phyloP scores from a whole-genome alignment of 306 rosid species.

The Fragaria iinumae region DNA sequence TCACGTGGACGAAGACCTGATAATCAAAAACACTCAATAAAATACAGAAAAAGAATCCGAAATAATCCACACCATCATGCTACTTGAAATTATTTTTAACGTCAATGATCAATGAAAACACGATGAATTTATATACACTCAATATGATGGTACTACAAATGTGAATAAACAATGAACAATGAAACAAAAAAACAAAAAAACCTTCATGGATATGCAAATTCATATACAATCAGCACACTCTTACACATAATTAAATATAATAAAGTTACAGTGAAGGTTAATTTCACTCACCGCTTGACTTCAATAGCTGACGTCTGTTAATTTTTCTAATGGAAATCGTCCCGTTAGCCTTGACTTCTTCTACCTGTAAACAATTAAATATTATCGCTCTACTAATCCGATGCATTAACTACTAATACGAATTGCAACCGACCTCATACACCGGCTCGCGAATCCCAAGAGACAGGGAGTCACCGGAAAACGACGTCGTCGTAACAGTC shows the following conservation, averaged over 20 bases:
- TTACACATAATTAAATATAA: background rate
- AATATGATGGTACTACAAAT: too few relatives aligned
- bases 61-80: background rate
- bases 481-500: constrained; percentile 39
- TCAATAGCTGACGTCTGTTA: constrained; percentile 84
- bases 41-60: constrained; percentile 3
- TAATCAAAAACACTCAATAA: constrained; percentile 18
- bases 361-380: constrained; percentile 49
- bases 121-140: too few relatives aligned
- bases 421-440: constrained; percentile 57
- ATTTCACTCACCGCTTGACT: constrained; percentile 74
- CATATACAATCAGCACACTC: background rate
- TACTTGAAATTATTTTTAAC: background rate
- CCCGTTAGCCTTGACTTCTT: constrained; percentile 82
- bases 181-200: background rate
- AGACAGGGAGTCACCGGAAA: constrained; percentile 55
- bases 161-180: too few relatives aligned
- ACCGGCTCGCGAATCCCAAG: constrained; percentile 96
- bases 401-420: background rate
- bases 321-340: constrained; percentile 67
- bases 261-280: background rate
- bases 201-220: background rate
- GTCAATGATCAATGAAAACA: background rate
- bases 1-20: constrained; percentile 99
- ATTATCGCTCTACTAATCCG: background rate